Evolutionary conservation across 176 grass and related monocot genomes (phyloP).

Genomic region (Alloteropsis semialata): DNA sequence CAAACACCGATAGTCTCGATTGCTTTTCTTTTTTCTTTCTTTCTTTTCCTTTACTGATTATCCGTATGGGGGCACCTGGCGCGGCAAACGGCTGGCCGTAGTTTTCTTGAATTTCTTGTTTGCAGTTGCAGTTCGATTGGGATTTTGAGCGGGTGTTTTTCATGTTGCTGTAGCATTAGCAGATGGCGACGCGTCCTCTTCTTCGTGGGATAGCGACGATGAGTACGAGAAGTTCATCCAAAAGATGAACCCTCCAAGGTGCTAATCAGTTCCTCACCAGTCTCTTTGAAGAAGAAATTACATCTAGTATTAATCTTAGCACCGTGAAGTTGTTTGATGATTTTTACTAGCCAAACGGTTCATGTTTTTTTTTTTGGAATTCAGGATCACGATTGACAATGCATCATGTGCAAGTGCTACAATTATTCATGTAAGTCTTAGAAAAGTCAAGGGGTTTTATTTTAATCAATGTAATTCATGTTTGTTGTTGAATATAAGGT

Average conservation of each 20-base stretch:
- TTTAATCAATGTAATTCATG: neutral
- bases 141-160: neutral
- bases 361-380: neutral
- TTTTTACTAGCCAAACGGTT: neutral
- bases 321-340: slow-evolving; percentile 7
- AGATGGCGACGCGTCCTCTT: slow-evolving; percentile 61
- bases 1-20: slow-evolving; percentile 8
- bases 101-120: neutral
- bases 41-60: neutral
- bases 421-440: slow-evolving; percentile 59
- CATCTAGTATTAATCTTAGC: neutral
- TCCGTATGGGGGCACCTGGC: neutral
- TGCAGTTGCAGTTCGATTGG: neutral
- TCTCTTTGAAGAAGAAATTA: neutral
- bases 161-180: slow-evolving; percentile 7
- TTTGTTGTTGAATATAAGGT: slow-evolving; percentile 15
- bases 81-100: neutral
- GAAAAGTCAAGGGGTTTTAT: neutral
- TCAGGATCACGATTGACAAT: slow-evolving; percentile 85
- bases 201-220: slow-evolving; percentile 66
- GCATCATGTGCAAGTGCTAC: slow-evolving; percentile 67
- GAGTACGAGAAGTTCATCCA: slow-evolving; percentile 95
- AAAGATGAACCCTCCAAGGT: slow-evolving; percentile 98
- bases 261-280: neutral
- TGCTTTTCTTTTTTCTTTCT: neutral